phyloP scores from a whole-genome alignment of 2,329 filamentous ascomycete genomes.

The Clonostachys rosea region DNA sequence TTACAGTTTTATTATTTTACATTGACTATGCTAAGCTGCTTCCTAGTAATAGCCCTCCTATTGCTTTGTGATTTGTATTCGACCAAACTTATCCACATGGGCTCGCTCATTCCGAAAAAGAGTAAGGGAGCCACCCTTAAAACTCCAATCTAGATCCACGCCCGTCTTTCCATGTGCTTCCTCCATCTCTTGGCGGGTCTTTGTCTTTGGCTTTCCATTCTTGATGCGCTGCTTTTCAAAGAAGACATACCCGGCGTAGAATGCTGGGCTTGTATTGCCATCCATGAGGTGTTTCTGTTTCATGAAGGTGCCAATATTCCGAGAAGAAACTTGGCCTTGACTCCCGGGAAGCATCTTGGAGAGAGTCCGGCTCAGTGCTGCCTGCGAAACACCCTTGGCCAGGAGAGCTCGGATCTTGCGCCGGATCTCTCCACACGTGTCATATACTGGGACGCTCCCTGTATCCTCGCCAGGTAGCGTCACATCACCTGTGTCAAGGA shows the following conservation, averaged over 20 bases:
- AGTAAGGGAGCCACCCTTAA: no score
- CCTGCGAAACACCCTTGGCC: constrained; percentile 39
- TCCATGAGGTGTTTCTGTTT: constrained; percentile 37
- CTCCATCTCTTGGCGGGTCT: constrained; percentile 49
- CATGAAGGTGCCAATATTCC: constrained; percentile 43
- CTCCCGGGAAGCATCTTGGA: constrained; percentile 29
- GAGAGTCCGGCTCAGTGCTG: constrained; percentile 44
- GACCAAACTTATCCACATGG: no score
- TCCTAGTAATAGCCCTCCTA: constrained; percentile 1
- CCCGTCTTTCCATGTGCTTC: constrained; percentile 14
- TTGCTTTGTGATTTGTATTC: no score
- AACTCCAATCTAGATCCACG: constrained; percentile 6
- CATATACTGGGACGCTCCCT: constrained; percentile 41
- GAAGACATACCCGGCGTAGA: constrained; percentile 51
- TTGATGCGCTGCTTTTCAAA: constrained; percentile 54
- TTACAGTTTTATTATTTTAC: no score
- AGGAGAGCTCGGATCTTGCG: constrained; percentile 50
- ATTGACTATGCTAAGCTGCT: no score
- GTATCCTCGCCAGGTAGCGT: constrained; percentile 39
- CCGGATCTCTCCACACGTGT: constrained; percentile 53
- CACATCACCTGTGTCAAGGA: constrained; percentile 34
- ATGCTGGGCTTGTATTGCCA: constrained; percentile 43
- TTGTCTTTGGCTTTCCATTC: constrained; percentile 44
- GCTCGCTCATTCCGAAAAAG: no score
- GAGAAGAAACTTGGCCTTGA: constrained; percentile 29